Percentiles rank a stretch among this genome's conserved stretches.
Conservation (phyloP, 768 basidiomycete species). For the Boletus insuetus region DNA sequence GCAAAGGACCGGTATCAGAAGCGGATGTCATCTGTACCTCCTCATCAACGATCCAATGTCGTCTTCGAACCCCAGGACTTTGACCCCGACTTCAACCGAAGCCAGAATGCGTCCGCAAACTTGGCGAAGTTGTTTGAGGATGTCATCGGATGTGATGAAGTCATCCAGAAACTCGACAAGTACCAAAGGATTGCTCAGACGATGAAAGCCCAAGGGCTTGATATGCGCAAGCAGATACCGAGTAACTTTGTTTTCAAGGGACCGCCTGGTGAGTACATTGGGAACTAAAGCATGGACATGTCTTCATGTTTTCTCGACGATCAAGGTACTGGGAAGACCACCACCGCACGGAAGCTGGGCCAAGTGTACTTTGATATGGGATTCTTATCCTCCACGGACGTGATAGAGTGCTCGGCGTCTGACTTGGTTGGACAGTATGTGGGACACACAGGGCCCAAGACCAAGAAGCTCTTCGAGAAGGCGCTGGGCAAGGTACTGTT, state of each 20-base stretch:
- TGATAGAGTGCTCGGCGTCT: slow-evolving; percentile 65
- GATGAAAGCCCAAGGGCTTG: slow-evolving; percentile 40
- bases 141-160: slow-evolving; percentile 56
- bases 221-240: slow-evolving; percentile 52
- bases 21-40: slow-evolving; percentile 32
- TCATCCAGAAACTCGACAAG: slow-evolving; percentile 45
- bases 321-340: slow-evolving; percentile 63
- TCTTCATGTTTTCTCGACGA: neutral
- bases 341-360: slow-evolving; percentile 59
- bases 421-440: slow-evolving; percentile 70
- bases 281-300: too few relatives aligned
- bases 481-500: slow-evolving; percentile 68
- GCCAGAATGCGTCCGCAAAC: slow-evolving; percentile 45
- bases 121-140: slow-evolving; percentile 59
- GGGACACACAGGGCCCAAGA: slow-evolving; percentile 72
- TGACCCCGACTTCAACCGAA: slow-evolving; percentile 59
- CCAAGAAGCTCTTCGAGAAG: slow-evolving; percentile 55
- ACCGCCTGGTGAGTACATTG: slow-evolving; percentile 51
- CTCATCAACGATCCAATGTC: slow-evolving; percentile 21
- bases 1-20: slow-evolving; percentile 49
- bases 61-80: slow-evolving; percentile 51
- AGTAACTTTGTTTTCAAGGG: slow-evolving; percentile 71
- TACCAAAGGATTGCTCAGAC: slow-evolving; percentile 50
- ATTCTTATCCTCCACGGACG: slow-evolving; percentile 46
- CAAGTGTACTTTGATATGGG: slow-evolving; percentile 66